phyloP scores from a whole-genome alignment of 2,329 filamentous ascomycete genomes.

The Ascochyta viciae-villosae region DNA sequence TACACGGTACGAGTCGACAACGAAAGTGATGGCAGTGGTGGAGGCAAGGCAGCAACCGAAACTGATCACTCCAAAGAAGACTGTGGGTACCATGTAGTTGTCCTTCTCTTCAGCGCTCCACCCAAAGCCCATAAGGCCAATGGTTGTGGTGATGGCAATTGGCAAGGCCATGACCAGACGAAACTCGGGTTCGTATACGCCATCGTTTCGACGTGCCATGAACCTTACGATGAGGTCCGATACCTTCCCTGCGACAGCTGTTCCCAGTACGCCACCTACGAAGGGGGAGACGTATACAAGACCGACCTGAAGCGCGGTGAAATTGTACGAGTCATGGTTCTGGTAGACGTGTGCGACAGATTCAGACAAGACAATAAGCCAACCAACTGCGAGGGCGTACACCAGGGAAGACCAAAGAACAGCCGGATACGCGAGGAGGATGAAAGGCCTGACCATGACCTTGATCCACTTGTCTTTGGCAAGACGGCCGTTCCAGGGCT shows the following conservation, averaged over 20 bases:
- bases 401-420: slow-evolving; percentile 88
- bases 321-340: slow-evolving; percentile 74
- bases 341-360: slow-evolving; percentile 83
- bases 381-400: slow-evolving; percentile 88
- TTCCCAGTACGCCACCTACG: slow-evolving; percentile 75
- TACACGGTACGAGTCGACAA: slow-evolving; percentile 89
- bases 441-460: slow-evolving; percentile 79
- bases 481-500: slow-evolving; percentile 79
- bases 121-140: slow-evolving; percentile 95
- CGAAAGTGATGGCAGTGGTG: slow-evolving; percentile 92
- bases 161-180: slow-evolving; percentile 70
- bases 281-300: slow-evolving; percentile 92
- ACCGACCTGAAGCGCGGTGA: slow-evolving; percentile 79
- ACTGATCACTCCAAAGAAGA: slow-evolving; percentile 91
- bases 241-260: slow-evolving; percentile 85
- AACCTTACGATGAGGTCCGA: slow-evolving; percentile 83
- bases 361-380: slow-evolving; percentile 95
- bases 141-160: slow-evolving; percentile 76
- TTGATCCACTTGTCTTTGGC: slow-evolving; percentile 76
- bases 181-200: slow-evolving; percentile 94
- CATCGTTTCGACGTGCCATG: slow-evolving; percentile 87
- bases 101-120: slow-evolving; percentile 82
- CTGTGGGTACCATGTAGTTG: slow-evolving; percentile 87
- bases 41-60: slow-evolving; percentile 91
- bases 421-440: slow-evolving; percentile 85